Evolutionary conservation across 139 green algal genomes (phyloP).

Genomic region (Picochlorum sp.): DNA sequence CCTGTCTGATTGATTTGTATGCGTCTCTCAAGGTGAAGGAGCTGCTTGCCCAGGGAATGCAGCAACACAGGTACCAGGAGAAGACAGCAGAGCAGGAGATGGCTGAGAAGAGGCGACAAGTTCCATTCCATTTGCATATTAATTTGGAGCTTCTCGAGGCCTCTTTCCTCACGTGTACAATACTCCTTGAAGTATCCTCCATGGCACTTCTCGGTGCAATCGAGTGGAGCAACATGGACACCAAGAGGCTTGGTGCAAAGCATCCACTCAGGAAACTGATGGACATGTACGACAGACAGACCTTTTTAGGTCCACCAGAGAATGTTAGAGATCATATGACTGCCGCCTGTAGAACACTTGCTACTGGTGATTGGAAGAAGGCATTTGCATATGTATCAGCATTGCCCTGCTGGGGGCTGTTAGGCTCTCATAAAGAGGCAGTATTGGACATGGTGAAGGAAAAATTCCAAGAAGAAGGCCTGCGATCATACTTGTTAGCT

Average conservation of each 20-base stretch:
- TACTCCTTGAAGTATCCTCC: conserved; percentile 88
- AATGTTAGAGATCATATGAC: conserved; percentile 97
- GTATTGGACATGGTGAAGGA: conserved; percentile 67
- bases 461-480: conserved; percentile 78
- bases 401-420: conserved; percentile 70
- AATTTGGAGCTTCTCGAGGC: conserved; percentile 95
- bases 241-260: conserved; percentile 45
- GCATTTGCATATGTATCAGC: conserved; percentile 51
- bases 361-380: conserved; percentile 73
- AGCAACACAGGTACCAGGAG: conserved; percentile 40
- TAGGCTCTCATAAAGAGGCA: conserved; percentile 51
- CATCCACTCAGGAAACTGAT: conserved; percentile 85
- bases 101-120: conserved; percentile 85
- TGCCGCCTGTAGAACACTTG: conserved; percentile 52
- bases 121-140: conserved; percentile 99
- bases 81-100: conserved; percentile 93
- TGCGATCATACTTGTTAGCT: conserved; percentile 90
- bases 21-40: conserved; percentile 87
- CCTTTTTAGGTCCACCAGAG: conserved; percentile 89
- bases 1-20: conserved; percentile 92
- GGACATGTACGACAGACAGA: conserved; percentile 89
- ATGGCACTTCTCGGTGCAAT: conserved; percentile 49
- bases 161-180: conserved; percentile 82
- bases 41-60: conserved; percentile 78
- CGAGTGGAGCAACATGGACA: conserved; percentile 7